These are phyloP conservation scores for Aspergillus ochraceus DNA, from an alignment of 2,329 filamentous ascomycete species.

Conservation along the genomic window DNA sequence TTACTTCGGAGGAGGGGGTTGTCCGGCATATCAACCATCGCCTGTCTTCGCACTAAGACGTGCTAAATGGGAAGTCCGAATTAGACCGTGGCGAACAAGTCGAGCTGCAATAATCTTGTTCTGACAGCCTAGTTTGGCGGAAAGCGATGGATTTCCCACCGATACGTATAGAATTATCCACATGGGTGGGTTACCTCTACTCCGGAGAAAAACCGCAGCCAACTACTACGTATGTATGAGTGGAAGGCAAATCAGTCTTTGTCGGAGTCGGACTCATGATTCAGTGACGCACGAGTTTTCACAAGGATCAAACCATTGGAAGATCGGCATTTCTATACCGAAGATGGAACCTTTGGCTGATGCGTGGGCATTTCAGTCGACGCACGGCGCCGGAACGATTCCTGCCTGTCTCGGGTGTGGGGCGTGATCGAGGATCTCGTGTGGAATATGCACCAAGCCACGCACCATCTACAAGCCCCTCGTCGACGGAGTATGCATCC, in stretches of 20 bases:
- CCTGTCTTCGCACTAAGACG: not conserved
- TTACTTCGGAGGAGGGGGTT: too few relatives aligned
- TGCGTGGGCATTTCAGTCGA: not conserved
- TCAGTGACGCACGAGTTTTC: not conserved
- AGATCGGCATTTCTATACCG: not conserved
- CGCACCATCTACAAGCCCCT: not conserved
- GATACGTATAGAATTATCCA: not conserved
- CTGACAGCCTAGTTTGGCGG: not conserved
- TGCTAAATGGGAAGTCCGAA: not conserved
- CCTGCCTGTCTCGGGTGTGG: not conserved
- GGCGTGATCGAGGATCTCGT: not conserved
- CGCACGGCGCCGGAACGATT: not conserved
- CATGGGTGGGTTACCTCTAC: not conserved
- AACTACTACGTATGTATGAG: not conserved
- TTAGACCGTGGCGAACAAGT: not conserved
- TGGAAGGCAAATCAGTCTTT: not conserved
- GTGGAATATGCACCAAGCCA: not conserved
- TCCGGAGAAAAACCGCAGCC: not conserved
- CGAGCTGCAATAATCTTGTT: not conserved
- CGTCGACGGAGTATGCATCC: not conserved
- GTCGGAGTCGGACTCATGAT: not conserved
- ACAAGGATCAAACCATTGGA: not conserved
- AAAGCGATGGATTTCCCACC: not conserved
- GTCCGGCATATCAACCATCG: not conserved
- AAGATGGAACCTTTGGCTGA: not conserved